These are phyloP conservation scores for Tuber magnatum DNA, from an alignment of 495 filamentous ascomycete species.

Conservation along the genomic window DNA sequence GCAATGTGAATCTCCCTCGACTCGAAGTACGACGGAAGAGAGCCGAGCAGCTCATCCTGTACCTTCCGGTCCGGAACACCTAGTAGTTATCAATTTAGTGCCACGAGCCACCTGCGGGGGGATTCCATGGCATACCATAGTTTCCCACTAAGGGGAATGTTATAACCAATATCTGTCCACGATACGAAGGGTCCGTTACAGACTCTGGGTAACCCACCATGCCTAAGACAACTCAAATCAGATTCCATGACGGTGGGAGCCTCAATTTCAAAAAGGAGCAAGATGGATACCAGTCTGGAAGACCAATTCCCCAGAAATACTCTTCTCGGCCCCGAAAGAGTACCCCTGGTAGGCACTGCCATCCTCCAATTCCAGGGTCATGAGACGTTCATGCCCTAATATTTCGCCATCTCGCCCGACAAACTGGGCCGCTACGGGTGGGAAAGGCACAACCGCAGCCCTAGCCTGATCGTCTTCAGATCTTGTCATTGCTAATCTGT, in stretches of 20 bases:
- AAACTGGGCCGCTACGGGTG: conserved; percentile 52
- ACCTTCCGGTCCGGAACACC: conserved; percentile 73
- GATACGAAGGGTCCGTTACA: conserved; percentile 86
- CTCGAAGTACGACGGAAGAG: conserved; percentile 86
- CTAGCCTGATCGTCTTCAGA: conserved; percentile 6
- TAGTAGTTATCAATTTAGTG: conserved; percentile 1
- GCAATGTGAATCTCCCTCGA: conserved; percentile 84
- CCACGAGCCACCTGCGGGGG: neutral
- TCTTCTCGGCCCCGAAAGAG: conserved; percentile 90
- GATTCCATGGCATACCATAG: conserved; percentile 54
- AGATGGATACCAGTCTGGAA: conserved; percentile 66
- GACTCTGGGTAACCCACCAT: conserved; percentile 99
- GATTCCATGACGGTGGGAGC: neutral
- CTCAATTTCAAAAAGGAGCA: neutral
- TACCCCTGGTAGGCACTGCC: conserved; percentile 80
- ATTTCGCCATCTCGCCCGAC: conserved; percentile 40
- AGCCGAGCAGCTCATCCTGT: conserved; percentile 69
- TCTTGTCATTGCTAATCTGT: conserved; percentile 18
- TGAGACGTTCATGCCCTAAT: conserved; percentile 50
- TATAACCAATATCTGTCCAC: conserved; percentile 82
- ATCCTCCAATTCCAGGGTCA: conserved; percentile 85
- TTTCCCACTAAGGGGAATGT: conserved; percentile 88
- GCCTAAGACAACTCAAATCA: conserved; percentile 45
- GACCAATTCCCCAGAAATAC: conserved; percentile 88
- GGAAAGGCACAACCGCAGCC: conserved; percentile 40